Base-by-base conservation (phyloP, 805 yeast genomes). In the Hanseniaspora lachancei region DNA sequence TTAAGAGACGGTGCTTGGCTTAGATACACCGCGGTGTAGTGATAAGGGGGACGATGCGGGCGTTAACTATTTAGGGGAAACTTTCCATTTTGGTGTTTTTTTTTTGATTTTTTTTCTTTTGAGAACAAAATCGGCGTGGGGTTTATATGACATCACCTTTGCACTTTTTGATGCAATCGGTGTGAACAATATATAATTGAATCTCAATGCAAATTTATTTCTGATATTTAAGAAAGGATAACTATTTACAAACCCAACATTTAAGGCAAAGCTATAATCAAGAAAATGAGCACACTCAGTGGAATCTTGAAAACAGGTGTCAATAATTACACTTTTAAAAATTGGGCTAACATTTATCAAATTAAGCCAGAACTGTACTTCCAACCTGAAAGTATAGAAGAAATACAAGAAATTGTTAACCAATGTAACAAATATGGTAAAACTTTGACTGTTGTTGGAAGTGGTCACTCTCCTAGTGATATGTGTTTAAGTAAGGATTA, bases 391-490 rank as follows among this genome's bases (percentile, higher is more conserved):
- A 71, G 74, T 7, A 64, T 85, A 6, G 86, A 79, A n/a, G 86
- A 89, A 62, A 81, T 91, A 50, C 73, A 74, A 57, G 74, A 70
- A 20, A 73, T 91, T 55, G 87, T 91, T 34, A 72, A 76, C 38
- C 73, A 74, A 57, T 97, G 97, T 4, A 72, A 77, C 48, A 63
- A 69, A 47, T 65, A 72, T 24, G 71, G 74, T 20, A 83, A 80
- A 61, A 85, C 95, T 18, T 70, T 91, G 55, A 82, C 86, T 75
- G 79, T 86, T 1, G 89, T 86, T 9, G 98, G 98, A 0, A 80
- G 95, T 0, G 96, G 96, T 35, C 97, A 93, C 66, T 89, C 97
- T 8, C 98, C 98, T 0, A 84, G 95, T 44, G 89, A 82, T 64
- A 70, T 93, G 70, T 87, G 96, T 54, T 82, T 89, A 84, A 85